phyloP scores from a whole-genome alignment of 2,329 filamentous ascomycete genomes.

The Cladophialophora exuberans region DNA sequence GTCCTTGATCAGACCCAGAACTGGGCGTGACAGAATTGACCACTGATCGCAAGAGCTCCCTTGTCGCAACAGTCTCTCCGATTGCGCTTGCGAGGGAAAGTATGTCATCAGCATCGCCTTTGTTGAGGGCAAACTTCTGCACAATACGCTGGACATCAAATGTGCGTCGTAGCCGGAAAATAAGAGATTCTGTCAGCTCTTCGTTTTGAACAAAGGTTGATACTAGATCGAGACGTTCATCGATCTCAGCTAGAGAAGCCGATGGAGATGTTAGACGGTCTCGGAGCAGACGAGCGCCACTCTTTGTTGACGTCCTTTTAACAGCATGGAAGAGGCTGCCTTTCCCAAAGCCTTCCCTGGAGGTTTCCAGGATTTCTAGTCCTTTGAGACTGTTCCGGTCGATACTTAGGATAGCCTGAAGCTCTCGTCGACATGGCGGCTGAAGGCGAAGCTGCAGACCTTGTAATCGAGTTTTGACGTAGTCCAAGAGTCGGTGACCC shows the following conservation, averaged over 20 bases:
- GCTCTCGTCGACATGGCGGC: slow-evolving; percentile 74
- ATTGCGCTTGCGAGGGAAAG: slow-evolving; percentile 83
- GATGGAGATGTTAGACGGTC: slow-evolving; percentile 88
- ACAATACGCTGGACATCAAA: slow-evolving; percentile 87
- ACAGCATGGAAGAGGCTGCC: slow-evolving; percentile 91
- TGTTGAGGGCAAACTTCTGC: slow-evolving; percentile 90
- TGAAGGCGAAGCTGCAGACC: slow-evolving; percentile 80
- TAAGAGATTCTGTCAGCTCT: slow-evolving; percentile 70
- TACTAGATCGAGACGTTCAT: slow-evolving; percentile 78
- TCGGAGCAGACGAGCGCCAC: slow-evolving; percentile 80
- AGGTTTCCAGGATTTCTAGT: slow-evolving; percentile 84
- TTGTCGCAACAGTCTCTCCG: slow-evolving; percentile 66
- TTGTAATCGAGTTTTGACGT: slow-evolving; percentile 77
- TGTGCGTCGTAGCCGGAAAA: slow-evolving; percentile 70
- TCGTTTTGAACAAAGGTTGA: slow-evolving; percentile 70
- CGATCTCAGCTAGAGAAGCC: slow-evolving; percentile 79
- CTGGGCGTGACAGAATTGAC: slow-evolving; percentile 30
- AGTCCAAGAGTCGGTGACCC: slow-evolving; percentile 79
- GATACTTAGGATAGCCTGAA: slow-evolving; percentile 80
- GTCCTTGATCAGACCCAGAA: not conserved
- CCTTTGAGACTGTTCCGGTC: slow-evolving; percentile 90
- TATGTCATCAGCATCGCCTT: slow-evolving; percentile 90
- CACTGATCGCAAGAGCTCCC: slow-evolving; percentile 44
- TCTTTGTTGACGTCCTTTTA: slow-evolving; percentile 85
- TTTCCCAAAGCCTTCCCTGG: slow-evolving; percentile 75